These are phyloP conservation scores for Aspergillus uvarum DNA, from an alignment of 2,329 filamentous ascomycete genomes.

Conservation along the genomic window DNA sequence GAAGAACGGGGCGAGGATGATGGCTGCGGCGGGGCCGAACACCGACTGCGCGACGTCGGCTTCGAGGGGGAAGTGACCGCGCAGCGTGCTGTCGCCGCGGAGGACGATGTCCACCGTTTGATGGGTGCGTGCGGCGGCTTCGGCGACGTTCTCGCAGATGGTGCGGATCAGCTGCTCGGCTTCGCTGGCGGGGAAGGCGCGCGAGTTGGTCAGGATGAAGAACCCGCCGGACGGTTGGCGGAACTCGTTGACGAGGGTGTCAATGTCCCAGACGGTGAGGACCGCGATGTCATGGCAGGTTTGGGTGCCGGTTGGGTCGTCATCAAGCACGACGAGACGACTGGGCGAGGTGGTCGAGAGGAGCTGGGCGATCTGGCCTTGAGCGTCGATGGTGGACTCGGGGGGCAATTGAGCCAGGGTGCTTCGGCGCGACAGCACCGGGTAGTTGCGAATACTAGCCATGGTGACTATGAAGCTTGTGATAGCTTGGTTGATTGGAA, in stretches of 20 bases:
- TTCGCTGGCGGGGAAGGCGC: constrained; percentile 52
- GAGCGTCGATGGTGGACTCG: constrained; percentile 31
- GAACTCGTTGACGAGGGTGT: constrained; percentile 49
- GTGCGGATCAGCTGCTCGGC: constrained; percentile 51
- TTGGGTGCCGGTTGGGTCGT: constrained; percentile 62
- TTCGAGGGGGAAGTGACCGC: constrained; percentile 59
- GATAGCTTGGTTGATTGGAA: background rate
- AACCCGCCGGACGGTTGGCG: constrained; percentile 48
- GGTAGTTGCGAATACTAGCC: constrained; percentile 22
- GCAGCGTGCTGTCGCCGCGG: constrained; percentile 57
- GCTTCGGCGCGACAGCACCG: constrained; percentile 24
- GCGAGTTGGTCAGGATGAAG: constrained; percentile 62
- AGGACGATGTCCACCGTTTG: constrained; percentile 56
- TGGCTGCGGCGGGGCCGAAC: constrained; percentile 53
- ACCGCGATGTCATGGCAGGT: constrained; percentile 60
- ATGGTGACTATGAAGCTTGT: constrained; percentile 14
- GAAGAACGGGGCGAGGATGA: constrained; percentile 61
- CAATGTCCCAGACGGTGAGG: constrained; percentile 54
- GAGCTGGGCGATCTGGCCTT: constrained; percentile 31
- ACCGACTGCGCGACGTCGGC: constrained; percentile 53
- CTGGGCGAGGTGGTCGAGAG: constrained; percentile 28
- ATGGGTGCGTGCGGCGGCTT: constrained; percentile 42
- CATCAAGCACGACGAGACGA: constrained; percentile 46
- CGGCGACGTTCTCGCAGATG: constrained; percentile 53
- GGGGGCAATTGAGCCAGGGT: constrained; percentile 30